Percentiles rank a stretch among this genome's conserved stretches.
Conservation (phyloP, 169 alveolate genomes). For the Eimeria praecox region DNA sequence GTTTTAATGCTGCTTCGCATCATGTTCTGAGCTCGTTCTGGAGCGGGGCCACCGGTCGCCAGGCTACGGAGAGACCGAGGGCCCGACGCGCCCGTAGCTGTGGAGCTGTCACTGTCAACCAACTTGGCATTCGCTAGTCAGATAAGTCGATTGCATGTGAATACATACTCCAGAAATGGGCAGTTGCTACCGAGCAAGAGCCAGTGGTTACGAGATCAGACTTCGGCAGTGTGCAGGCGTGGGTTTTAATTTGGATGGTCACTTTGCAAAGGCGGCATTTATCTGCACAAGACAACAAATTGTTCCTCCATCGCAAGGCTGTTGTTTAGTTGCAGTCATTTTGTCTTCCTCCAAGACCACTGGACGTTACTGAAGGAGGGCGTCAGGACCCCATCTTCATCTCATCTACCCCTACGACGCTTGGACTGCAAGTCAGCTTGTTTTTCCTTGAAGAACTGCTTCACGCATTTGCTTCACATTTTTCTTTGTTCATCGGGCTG, state of each 20-base stretch:
- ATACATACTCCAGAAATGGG: not conserved
- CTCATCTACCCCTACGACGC: not conserved
- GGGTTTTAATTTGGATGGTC: not conserved
- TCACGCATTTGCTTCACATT: not conserved
- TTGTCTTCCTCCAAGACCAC: not conserved
- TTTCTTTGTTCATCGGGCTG: not conserved
- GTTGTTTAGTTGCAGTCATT: not conserved
- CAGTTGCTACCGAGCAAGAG: not conserved
- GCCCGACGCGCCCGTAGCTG: not conserved
- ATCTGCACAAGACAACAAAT: not conserved
- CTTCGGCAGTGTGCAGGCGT: not conserved
- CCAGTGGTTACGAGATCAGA: not conserved
- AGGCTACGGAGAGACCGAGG: not conserved
- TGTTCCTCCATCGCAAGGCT: not conserved
- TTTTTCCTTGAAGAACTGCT: not conserved
- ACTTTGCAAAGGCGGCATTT: not conserved
- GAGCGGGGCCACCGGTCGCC: slow-evolving; percentile 37
- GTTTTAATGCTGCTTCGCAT: not conserved
- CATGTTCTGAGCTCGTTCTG: not conserved
- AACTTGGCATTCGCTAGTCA: not conserved
- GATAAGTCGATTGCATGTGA: not conserved
- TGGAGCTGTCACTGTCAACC: not conserved
- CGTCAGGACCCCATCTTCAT: not conserved
- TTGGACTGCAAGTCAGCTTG: not conserved
- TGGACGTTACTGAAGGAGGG: not conserved